Evolutionary conservation across 352 stramenopile genomes (phyloP).

Genomic region (Salisapilia sapeloensis): DNA sequence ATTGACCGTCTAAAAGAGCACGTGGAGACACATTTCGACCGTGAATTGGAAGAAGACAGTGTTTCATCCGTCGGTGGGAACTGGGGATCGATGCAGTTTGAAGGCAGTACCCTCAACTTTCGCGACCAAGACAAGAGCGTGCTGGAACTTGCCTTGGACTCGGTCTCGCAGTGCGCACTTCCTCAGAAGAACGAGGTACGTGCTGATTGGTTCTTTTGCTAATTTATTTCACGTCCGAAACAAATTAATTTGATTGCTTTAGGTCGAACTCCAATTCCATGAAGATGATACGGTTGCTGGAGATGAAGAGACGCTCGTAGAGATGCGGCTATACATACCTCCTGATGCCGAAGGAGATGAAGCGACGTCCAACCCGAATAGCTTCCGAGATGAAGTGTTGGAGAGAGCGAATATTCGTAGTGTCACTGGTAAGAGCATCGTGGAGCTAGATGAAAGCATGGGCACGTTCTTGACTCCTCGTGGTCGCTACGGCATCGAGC

Average conservation of each 20-base stretch:
- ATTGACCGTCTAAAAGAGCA: conserved; percentile 39
- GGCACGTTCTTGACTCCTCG: conserved; percentile 97
- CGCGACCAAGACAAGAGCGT: conserved; percentile 39
- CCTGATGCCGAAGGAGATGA: conserved; percentile 25
- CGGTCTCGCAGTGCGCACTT: conserved; percentile 81
- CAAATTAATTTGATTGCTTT: no score
- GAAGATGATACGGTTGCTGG: conserved; percentile 95
- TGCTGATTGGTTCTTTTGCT: no score
- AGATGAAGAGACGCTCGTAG: conserved; percentile 86
- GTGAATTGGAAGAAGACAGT: conserved; percentile 82
- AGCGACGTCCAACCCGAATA: conserved; percentile 41
- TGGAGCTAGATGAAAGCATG: conserved; percentile 92
- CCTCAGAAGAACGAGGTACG: conserved; percentile 95
- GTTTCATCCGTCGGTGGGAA: conserved; percentile 81
- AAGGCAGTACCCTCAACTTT: conserved; percentile 78
- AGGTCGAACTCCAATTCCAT: conserved; percentile 98
- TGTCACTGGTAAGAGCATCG: conserved; percentile 93
- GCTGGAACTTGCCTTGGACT: conserved; percentile 56
- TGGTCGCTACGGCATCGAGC: conserved; percentile 95
- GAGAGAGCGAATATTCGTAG: conserved; percentile 75
- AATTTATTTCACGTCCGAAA: no score
- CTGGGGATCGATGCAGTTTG: conserved; percentile 89
- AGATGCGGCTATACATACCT: conserved; percentile 95
- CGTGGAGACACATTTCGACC: conserved; percentile 72
- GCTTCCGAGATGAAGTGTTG: conserved; percentile 74